Evolutionary conservation across 805 yeast genomes (phyloP).

Genomic region (Torulaspora delbrueckii): DNA sequence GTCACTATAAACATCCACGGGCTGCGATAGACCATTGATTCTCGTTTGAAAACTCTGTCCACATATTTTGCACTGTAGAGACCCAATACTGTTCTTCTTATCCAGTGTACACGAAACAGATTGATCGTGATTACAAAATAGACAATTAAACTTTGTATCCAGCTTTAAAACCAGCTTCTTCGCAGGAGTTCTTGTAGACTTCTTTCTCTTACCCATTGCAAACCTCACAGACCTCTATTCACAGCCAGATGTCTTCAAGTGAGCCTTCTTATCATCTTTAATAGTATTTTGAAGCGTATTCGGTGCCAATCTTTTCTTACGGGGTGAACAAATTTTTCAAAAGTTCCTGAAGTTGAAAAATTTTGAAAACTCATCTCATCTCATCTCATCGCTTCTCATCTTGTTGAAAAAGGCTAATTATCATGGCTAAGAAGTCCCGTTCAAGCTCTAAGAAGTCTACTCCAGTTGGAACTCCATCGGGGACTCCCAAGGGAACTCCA

Average conservation of each 20-base stretch:
- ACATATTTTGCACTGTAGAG: constrained; percentile 83
- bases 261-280: background rate
- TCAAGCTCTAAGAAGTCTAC: constrained; percentile 13
- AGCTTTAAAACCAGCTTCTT: constrained; percentile 73
- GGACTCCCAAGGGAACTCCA: constrained; percentile 14
- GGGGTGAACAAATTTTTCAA: constrained; percentile 6
- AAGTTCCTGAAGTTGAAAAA: constrained; percentile 3
- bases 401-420: background rate
- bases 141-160: constrained; percentile 80
- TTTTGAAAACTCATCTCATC: constrained; percentile 20
- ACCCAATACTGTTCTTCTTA: constrained; percentile 79
- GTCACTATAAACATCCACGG: constrained; percentile 92
- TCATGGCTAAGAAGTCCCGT: constrained; percentile 21
- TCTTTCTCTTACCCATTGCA: constrained; percentile 70
- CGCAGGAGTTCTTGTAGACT: constrained; percentile 75
- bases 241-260: background rate
- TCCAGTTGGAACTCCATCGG: constrained; percentile 17
- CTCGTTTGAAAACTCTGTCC: constrained; percentile 90
- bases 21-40: constrained; percentile 71
- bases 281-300: background rate
- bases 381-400: constrained; percentile 7
- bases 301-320: background rate
- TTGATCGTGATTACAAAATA: constrained; percentile 93
- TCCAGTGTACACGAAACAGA: constrained; percentile 86
- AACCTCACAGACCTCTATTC: background rate